Conservation (phyloP, 495 filamentous ascomycete species). For the Aspergillus olivimuriae region DNA sequence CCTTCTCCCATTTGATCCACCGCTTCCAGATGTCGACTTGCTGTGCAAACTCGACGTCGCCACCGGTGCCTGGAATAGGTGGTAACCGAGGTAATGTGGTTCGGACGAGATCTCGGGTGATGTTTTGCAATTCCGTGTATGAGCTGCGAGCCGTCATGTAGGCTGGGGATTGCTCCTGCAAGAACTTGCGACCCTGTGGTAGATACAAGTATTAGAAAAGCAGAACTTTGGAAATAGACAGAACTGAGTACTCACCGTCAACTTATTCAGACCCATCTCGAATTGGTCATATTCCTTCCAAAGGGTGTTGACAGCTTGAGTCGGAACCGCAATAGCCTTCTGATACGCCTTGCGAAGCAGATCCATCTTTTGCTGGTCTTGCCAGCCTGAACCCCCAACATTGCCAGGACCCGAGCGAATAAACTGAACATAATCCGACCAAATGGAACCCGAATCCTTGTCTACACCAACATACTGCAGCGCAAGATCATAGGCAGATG, state of each 20-base stretch:
- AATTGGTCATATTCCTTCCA: slow-evolving; percentile 99
- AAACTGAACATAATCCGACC: slow-evolving; percentile 90
- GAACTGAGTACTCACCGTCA: slow-evolving; percentile 51
- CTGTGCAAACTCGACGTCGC: slow-evolving; percentile 73
- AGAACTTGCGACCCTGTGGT: slow-evolving; percentile 74
- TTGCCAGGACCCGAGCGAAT: slow-evolving; percentile 78
- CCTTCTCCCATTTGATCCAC: slow-evolving; percentile 93
- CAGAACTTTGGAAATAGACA: not conserved
- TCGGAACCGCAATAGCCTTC: slow-evolving; percentile 77
- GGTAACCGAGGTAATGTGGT: slow-evolving; percentile 75
- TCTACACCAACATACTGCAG: slow-evolving; percentile 86
- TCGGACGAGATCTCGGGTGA: slow-evolving; percentile 70
- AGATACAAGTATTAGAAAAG: not conserved
- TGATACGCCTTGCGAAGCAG: slow-evolving; percentile 84
- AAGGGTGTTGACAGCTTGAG: slow-evolving; percentile 65
- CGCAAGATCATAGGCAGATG: slow-evolving; percentile 83
- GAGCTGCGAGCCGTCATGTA: slow-evolving; percentile 93
- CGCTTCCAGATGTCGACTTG: slow-evolving; percentile 89
- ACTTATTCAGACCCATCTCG: slow-evolving; percentile 86
- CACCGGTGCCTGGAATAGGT: slow-evolving; percentile 78
- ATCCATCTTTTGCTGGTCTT: slow-evolving; percentile 98
- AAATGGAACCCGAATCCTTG: slow-evolving; percentile 83
- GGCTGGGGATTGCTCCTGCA: slow-evolving; percentile 82
- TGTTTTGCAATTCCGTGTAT: slow-evolving; percentile 74
- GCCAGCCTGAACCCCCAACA: slow-evolving; percentile 81